Conservation (phyloP, 352 stramenopile species). For the Phytophthora crassamura region DNA sequence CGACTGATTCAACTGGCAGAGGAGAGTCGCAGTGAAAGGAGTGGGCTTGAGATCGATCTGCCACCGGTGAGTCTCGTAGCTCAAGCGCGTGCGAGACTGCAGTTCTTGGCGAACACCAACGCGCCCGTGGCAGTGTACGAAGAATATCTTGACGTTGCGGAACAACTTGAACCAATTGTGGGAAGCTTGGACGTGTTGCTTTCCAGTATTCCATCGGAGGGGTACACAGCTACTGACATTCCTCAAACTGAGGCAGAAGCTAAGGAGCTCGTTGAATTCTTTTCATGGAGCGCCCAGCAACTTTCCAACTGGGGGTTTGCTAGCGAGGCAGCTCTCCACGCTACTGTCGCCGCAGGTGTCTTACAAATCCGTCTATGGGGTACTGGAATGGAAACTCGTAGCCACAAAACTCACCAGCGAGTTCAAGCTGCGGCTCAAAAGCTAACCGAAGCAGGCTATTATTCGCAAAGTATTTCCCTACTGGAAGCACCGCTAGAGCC, state of each 20-base stretch:
- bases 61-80: neutral
- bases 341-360: slow-evolving; percentile 26
- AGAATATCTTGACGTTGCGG: slow-evolving; percentile 31
- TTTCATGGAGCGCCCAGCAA: slow-evolving; percentile 19
- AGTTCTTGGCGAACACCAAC: slow-evolving; percentile 47
- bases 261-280: slow-evolving; percentile 30
- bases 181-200: slow-evolving; percentile 35
- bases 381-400: neutral
- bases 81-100: slow-evolving; percentile 44
- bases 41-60: neutral
- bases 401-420: neutral
- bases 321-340: slow-evolving; percentile 36
- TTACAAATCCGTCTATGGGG: slow-evolving; percentile 14
- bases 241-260: neutral
- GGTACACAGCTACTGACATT: neutral
- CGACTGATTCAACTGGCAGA: slow-evolving; percentile 26
- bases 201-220: slow-evolving; percentile 9
- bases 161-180: slow-evolving; percentile 17
- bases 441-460: slow-evolving; percentile 37
- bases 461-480: slow-evolving; percentile 25
- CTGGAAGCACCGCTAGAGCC: slow-evolving; percentile 14
- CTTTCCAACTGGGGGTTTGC: slow-evolving; percentile 33
- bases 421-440: slow-evolving; percentile 17
- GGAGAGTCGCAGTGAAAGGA: neutral
- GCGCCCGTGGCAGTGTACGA: slow-evolving; percentile 37